Percentiles rank a stretch among this genome's conserved stretches.
Conservation (phyloP, 352 stramenopile species). For the Phytophthora nicotianae region DNA sequence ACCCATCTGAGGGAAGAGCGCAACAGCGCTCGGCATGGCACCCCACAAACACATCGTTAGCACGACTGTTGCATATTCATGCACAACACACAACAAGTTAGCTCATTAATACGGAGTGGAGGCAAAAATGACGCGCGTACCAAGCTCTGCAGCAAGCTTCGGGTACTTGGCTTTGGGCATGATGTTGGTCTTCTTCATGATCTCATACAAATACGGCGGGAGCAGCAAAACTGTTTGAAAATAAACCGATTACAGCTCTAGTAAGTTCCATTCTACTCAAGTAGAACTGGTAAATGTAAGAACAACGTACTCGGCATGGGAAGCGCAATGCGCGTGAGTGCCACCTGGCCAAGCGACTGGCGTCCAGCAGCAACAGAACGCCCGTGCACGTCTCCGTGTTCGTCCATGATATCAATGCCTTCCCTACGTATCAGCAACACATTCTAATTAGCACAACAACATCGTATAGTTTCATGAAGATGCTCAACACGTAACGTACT, state of each 20-base stretch:
- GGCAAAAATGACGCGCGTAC: constrained; percentile 35
- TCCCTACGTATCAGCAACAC: constrained; percentile 43
- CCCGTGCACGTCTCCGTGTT: constrained; percentile 78
- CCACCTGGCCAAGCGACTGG: constrained; percentile 81
- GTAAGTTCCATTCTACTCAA: neutral
- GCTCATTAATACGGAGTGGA: neutral
- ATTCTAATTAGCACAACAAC: constrained; percentile 4
- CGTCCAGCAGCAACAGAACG: constrained; percentile 78
- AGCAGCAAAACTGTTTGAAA: constrained; percentile 66
- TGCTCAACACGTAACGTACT: constrained; percentile 63
- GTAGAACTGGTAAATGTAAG: neutral
- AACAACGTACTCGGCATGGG: constrained; percentile 82
- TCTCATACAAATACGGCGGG: constrained; percentile 81
- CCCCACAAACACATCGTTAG: constrained; percentile 83
- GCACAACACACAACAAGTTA: constrained; percentile 8
- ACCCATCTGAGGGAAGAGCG: constrained; percentile 83
- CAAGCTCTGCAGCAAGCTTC: constrained; percentile 76
- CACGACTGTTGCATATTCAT: constrained; percentile 41
- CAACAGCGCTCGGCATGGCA: constrained; percentile 76
- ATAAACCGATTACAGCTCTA: neutral
- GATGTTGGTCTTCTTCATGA: constrained; percentile 73
- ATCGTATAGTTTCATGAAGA: constrained; percentile 2
- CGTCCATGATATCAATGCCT: constrained; percentile 85
- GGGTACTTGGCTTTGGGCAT: constrained; percentile 77
- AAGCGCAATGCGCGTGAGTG: constrained; percentile 76